Conservation (phyloP, 208 protist species). For the Crithidia fasciculata region DNA sequence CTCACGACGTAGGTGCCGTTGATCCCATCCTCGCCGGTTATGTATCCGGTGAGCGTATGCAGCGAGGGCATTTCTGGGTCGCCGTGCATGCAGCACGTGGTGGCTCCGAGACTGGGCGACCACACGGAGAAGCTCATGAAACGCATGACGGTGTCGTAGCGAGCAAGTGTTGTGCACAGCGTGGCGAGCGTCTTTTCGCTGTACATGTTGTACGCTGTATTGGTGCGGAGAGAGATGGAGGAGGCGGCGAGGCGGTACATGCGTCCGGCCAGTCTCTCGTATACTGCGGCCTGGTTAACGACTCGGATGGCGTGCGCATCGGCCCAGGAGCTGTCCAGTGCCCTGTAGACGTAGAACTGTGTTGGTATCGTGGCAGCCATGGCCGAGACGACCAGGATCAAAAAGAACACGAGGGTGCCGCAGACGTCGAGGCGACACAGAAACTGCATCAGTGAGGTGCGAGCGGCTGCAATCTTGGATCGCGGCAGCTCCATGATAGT, state of each 20-base stretch:
- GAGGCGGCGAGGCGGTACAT: neutral
- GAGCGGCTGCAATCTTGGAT: too few species aligned
- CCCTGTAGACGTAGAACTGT: neutral
- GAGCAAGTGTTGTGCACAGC: neutral
- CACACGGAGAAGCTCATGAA: neutral
- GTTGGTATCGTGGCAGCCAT: neutral
- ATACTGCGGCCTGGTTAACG: neutral
- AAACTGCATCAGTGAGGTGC: neutral
- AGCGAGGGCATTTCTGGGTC: neutral
- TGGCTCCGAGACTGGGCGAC: neutral
- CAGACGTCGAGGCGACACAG: neutral
- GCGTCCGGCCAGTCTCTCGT: neutral
- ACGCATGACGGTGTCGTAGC: neutral
- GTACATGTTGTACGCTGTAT: neutral
- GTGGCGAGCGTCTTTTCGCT: neutral
- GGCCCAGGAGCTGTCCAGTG: neutral
- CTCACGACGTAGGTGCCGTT: neutral
- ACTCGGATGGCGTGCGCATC: neutral
- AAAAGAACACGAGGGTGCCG: neutral
- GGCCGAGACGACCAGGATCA: neutral
- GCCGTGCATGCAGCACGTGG: neutral
- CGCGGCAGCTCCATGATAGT: neutral
- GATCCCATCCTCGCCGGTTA: neutral
- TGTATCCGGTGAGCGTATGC: neutral
- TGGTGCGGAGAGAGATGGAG: neutral